Conservation (phyloP, 768 basidiomycete species). For the Suillus subluteus region DNA sequence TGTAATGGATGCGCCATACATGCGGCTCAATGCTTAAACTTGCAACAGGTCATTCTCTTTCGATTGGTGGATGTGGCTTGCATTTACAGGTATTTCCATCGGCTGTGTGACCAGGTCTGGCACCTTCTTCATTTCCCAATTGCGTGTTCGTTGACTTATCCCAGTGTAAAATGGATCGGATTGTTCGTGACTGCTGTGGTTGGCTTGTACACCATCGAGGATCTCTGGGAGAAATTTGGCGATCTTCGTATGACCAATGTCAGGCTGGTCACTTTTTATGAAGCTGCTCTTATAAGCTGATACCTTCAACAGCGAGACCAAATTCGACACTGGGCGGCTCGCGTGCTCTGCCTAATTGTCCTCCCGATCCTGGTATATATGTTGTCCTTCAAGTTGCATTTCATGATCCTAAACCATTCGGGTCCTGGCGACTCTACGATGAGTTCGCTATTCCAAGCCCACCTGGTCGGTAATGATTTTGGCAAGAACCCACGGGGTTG, state of each 20-base stretch:
- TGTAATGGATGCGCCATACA: slow-evolving; percentile 32
- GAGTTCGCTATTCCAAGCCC: slow-evolving; percentile 98
- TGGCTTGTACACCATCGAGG: slow-evolving; percentile 95
- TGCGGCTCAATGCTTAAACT: slow-evolving; percentile 10
- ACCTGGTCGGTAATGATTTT: slow-evolving; percentile 94
- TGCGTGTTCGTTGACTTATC: not conserved
- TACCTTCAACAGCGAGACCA: slow-evolving; percentile 70
- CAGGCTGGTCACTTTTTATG: slow-evolving; percentile 34
- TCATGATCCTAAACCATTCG: slow-evolving; percentile 89
- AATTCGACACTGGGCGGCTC: slow-evolving; percentile 87
- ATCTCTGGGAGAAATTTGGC: slow-evolving; percentile 98
- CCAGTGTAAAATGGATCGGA: slow-evolving; percentile 94
- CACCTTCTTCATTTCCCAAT: not conserved
- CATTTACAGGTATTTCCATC: slow-evolving; percentile 92
- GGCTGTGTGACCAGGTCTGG: slow-evolving; percentile 89
- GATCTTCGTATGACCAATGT: slow-evolving; percentile 91
- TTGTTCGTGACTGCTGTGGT: slow-evolving; percentile 94
- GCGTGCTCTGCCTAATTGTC: slow-evolving; percentile 83
- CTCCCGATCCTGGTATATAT: slow-evolving; percentile 93
- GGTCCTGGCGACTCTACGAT: slow-evolving; percentile 98
- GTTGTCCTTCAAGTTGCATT: slow-evolving; percentile 94
- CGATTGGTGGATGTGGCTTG: slow-evolving; percentile 98
- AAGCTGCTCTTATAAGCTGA: slow-evolving; percentile 6
- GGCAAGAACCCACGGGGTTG: slow-evolving; percentile 83
- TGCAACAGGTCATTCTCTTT: slow-evolving; percentile 78